Percentiles rank a stretch among this genome's conserved stretches.
Evolutionary conservation across 306 rosid species (phyloP).

Genomic region (Sphenostylis stenocarpa): DNA sequence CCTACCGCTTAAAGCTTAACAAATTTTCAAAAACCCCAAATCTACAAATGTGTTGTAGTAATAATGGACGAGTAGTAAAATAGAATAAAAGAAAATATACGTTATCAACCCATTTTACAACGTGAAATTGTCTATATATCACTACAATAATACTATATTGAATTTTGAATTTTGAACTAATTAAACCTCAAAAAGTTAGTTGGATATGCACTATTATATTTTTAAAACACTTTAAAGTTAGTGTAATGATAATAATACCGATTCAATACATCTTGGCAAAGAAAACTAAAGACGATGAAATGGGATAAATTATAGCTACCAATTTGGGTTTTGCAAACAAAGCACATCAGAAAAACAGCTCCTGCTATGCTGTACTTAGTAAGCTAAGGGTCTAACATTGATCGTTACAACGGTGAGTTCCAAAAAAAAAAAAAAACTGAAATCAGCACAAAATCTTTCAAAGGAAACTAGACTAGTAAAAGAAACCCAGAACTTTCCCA

Average conservation of each 20-base stretch:
- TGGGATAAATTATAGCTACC: not conserved
- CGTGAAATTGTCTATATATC: no score
- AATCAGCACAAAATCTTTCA: constrained; percentile 13
- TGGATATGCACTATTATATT: no score
- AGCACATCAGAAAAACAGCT: constrained; percentile 1
- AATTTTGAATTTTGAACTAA: not conserved
- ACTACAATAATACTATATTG: no score
- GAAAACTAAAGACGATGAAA: not conserved
- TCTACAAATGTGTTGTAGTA: no score
- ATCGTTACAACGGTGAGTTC: not conserved
- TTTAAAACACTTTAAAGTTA: no score
- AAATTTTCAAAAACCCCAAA: no score
- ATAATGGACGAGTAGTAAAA: no score
- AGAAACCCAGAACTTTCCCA: constrained; percentile 48
- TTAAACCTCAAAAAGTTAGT: not conserved
- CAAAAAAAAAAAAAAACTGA: not conserved
- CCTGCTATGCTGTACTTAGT: constrained; percentile 30
- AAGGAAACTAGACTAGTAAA: constrained; percentile 28
- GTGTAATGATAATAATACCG: not conserved
- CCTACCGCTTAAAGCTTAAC: no score
- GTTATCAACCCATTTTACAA: no score
- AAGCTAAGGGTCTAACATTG: constrained; percentile 9
- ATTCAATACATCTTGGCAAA: not conserved
- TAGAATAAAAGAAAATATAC: no score
- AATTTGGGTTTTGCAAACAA: constrained; percentile 19